Conservation (phyloP, 768 basidiomycete species). For the Amanita fuliginea region DNA sequence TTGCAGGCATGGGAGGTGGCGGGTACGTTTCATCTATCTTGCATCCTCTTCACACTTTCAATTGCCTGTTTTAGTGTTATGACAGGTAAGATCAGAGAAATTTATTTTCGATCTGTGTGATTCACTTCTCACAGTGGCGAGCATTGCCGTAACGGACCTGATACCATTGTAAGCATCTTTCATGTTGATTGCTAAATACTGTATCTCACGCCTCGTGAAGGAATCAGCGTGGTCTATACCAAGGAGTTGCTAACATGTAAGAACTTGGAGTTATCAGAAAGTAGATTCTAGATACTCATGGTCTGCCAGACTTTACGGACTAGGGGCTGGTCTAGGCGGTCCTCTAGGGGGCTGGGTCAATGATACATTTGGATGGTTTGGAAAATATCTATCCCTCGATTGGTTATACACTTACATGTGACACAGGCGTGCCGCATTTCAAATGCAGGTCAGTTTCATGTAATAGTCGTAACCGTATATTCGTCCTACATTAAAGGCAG, state of each 20-base stretch:
- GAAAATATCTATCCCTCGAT: conserved; percentile 8
- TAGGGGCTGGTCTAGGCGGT: conserved; percentile 74
- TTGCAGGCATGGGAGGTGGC: conserved; percentile 91
- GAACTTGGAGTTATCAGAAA: conserved; percentile 11
- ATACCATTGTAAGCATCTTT: conserved; percentile 61
- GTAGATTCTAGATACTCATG: not conserved
- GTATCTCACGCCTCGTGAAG: conserved; percentile 23
- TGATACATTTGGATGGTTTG: conserved; percentile 79
- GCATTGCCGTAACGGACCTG: conserved; percentile 78
- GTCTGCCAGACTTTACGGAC: conserved; percentile 59
- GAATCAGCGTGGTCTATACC: conserved; percentile 81
- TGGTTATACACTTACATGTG: conserved; percentile 9
- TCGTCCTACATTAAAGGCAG: conserved; percentile 24
- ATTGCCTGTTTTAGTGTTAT: conserved; percentile 47
- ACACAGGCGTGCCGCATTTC: conserved; percentile 75
- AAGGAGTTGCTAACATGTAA: conserved; percentile 85
- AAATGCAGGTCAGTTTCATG: conserved; percentile 54
- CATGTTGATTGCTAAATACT: conserved; percentile 1
- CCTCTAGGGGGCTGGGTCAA: conserved; percentile 80
- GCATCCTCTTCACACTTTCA: conserved; percentile 11
- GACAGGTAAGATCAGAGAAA: conserved; percentile 47
- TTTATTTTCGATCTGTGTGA: not conserved
- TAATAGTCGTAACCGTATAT: conserved; percentile 10
- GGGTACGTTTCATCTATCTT: conserved; percentile 43
- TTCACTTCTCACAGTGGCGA: conserved; percentile 47